phyloP scores from a whole-genome alignment of 495 filamentous ascomycete genomes.

The Hypoxylon subgilvum region DNA sequence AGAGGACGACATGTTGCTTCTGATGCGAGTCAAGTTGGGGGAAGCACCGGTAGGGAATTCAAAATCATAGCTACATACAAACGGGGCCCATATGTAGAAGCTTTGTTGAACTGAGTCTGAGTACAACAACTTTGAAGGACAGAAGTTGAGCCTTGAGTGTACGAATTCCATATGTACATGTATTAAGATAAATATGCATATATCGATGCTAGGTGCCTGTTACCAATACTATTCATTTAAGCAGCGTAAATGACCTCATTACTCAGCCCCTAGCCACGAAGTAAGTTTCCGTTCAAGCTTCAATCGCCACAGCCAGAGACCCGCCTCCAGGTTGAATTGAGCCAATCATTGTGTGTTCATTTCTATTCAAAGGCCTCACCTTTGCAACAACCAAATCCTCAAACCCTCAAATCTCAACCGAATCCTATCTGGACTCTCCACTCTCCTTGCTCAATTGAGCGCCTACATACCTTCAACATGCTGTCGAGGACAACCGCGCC shows the following conservation, averaged over 20 bases:
- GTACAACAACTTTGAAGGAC: too few relatives aligned
- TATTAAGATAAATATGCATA: too few relatives aligned
- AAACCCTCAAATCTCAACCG: constrained; percentile 25
- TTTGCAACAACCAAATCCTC: constrained; percentile 31
- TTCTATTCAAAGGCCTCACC: constrained; percentile 44
- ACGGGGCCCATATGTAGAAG: neutral
- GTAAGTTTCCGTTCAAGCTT: constrained; percentile 24
- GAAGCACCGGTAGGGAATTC: constrained; percentile 3
- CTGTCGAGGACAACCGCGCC: constrained; percentile 56
- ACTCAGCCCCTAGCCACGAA: constrained; percentile 26
- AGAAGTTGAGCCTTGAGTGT: too few relatives aligned
- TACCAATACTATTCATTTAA: too few relatives aligned
- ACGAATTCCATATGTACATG: too few relatives aligned
- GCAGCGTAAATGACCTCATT: constrained; percentile 39
- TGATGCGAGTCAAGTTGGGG: neutral
- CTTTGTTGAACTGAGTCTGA: neutral
- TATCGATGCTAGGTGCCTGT: too few relatives aligned
- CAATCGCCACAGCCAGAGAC: constrained; percentile 22
- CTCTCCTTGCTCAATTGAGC: constrained; percentile 54
- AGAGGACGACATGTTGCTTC: constrained; percentile 44
- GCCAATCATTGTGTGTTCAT: constrained; percentile 37
- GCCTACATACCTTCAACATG: constrained; percentile 47
- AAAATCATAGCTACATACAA: constrained; percentile 8
- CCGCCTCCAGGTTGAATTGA: constrained; percentile 6
- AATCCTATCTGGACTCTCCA: constrained; percentile 49